Conservation (phyloP, 805 yeast genomes). For the Candida hungchunana region DNA sequence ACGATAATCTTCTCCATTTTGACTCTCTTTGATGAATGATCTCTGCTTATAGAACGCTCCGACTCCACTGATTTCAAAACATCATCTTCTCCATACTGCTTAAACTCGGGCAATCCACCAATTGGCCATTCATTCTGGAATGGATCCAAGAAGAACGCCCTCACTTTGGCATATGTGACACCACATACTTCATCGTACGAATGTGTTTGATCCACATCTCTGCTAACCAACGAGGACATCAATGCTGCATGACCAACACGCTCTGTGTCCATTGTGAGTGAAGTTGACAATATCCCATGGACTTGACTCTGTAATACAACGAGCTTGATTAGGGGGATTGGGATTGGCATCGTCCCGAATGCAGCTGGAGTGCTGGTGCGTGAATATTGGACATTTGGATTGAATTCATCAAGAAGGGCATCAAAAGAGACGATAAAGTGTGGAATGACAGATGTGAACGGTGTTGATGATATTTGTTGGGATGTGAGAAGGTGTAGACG, state of each 20-base stretch:
- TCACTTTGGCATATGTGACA: constrained; percentile 6
- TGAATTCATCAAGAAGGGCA: constrained; percentile 31
- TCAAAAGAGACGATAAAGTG: constrained; percentile 49
- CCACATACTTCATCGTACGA: constrained; percentile 22
- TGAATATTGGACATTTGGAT: constrained; percentile 28
- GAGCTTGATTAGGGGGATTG: constrained; percentile 43
- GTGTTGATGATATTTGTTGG: constrained; percentile 36
- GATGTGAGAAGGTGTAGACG: constrained; percentile 42
- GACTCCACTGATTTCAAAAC: constrained; percentile 20
- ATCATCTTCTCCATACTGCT: constrained; percentile 14
- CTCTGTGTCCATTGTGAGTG: not conserved
- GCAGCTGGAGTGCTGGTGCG: constrained; percentile 21
- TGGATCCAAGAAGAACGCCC: constrained; percentile 14
- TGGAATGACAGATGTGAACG: constrained; percentile 31
- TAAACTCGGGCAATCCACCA: constrained; percentile 14
- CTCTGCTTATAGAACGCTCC: constrained; percentile 7
- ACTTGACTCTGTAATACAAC: constrained; percentile 42
- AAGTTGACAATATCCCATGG: constrained; percentile 28
- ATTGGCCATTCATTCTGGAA: constrained; percentile 5
- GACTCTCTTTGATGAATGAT: constrained; percentile 6
- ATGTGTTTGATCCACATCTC: constrained; percentile 8
- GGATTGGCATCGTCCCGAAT: constrained; percentile 8
- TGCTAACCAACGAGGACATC: constrained; percentile 24
- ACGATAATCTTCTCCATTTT: constrained; percentile 14
- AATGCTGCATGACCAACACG: constrained; percentile 19